phyloP scores from a whole-genome alignment of 2,329 filamentous ascomycete species.

The Intubia oerlemansii region DNA sequence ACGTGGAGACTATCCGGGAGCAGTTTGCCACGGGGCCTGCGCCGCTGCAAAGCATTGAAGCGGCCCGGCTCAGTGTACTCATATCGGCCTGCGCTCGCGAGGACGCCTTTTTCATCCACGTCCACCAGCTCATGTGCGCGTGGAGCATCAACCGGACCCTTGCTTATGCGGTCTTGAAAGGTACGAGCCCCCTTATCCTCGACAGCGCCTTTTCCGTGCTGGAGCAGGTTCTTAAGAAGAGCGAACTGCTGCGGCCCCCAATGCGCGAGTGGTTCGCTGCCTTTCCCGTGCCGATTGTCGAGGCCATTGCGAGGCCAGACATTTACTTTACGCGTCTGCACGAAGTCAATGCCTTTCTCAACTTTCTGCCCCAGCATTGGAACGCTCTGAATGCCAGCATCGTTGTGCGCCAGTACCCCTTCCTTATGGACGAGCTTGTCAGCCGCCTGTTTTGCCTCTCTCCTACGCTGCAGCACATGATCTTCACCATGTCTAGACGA shows the following conservation, averaged over 20 bases:
- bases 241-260: neutral
- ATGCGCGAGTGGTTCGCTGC: neutral
- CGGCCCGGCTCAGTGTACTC: too few species aligned
- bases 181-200: too few species aligned
- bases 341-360: neutral
- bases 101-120: neutral
- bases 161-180: too few species aligned
- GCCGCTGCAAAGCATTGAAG: too few species aligned
- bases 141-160: neutral
- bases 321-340: too few species aligned
- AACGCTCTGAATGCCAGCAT: neutral
- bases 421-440: neutral
- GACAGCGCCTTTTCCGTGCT: neutral
- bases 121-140: neutral
- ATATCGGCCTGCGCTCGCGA: neutral
- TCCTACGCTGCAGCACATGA: neutral
- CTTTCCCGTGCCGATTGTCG: neutral
- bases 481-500: neutral
- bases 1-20: too few species aligned
- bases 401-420: neutral
- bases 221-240: neutral
- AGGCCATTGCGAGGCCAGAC: too few species aligned
- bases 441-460: neutral
- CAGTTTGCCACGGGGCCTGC: too few species aligned
- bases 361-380: neutral